Base-by-base conservation (phyloP, 176 grass and related monocot species). In the Ampelocalamus luodianensis region DNA sequence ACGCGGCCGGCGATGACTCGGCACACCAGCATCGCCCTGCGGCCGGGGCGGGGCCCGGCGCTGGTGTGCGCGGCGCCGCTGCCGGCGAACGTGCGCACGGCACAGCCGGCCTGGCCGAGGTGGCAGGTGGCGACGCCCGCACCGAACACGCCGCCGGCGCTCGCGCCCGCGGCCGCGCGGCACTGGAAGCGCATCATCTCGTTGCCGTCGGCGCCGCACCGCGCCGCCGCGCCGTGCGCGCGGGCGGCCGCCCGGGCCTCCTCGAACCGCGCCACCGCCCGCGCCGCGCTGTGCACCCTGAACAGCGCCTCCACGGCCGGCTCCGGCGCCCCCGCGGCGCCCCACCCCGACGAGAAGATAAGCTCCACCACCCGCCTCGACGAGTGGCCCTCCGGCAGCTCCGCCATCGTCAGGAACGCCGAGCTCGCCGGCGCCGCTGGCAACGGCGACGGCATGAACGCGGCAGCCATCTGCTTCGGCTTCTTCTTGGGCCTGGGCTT, bases 131-230 rank as follows among this genome's bases (percentile, higher is more conserved):
- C 87, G 38, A 92, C 87, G 59, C 76, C 88, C 0, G 82, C 88
- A 73, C 72, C 72, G 88, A 88, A 93, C 71, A 90, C 91, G 10
- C 67, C 83, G 46, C 78, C 71, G 38, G 68, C 32, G 42, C 56
- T 20, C 38, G 22, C 59, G 45, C 14, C 68, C 3, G 56, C 54
- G 7, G 63, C 32, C 2, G 79, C 40, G 66, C 72, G 59, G 82
- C 85, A 85, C 67, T 90, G 88, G 85, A 93, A 93, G 24, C 91
- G 85, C 85, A 93, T 90, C 88, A 93, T 90, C 91, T 90, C 91
- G 53, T 93, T 93, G 73, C 88, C 91, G 73, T 93, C 91, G 61
- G 88, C 91, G 38, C 85, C 88, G 82, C 88, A 88, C 34, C 91
- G 85, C 37, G 91, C 89, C 15, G 89, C 79, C 3, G 73, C 76